phyloP scores from a whole-genome alignment of 108 stramenopile species.

The Skeletonema menzelii region DNA sequence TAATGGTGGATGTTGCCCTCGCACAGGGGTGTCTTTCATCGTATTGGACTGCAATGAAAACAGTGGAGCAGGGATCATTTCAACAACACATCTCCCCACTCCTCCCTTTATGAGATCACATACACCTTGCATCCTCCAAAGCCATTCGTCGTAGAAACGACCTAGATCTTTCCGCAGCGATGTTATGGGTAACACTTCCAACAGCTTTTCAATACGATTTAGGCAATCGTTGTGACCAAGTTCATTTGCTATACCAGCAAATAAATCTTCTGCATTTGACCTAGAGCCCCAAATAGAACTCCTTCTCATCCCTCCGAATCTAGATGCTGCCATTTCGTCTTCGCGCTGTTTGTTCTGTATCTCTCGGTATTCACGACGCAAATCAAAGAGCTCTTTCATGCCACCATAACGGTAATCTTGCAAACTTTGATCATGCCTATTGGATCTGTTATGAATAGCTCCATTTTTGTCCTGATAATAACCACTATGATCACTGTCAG shows the following conservation, averaged over 20 bases:
- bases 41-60: constrained; percentile 10
- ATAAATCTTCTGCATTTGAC: constrained; percentile 12
- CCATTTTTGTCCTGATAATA: neutral
- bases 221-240: constrained; percentile 26
- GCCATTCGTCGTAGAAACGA: constrained; percentile 58
- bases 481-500: neutral
- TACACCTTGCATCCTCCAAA: constrained; percentile 36
- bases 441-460: neutral
- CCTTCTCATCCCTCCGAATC: neutral
- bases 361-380: constrained; percentile 47
- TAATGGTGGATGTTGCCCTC: constrained; percentile 41
- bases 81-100: constrained; percentile 59
- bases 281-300: constrained; percentile 6
- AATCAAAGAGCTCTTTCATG: constrained; percentile 53
- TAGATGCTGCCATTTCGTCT: neutral
- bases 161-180: constrained; percentile 56
- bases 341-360: constrained; percentile 6
- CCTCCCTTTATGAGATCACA: constrained; percentile 48
- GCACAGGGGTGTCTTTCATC: neutral
- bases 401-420: constrained; percentile 41
- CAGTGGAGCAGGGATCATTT: constrained; percentile 56
- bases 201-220: constrained; percentile 30
- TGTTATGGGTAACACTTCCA: constrained; percentile 55
- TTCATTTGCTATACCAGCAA: constrained; percentile 26
- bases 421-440: neutral